Evolutionary conservation across 768 basidiomycete species (phyloP), one percentile per base, ranked within the genome.

Genomic region (Hypsizygus marmoreus): DNA sequence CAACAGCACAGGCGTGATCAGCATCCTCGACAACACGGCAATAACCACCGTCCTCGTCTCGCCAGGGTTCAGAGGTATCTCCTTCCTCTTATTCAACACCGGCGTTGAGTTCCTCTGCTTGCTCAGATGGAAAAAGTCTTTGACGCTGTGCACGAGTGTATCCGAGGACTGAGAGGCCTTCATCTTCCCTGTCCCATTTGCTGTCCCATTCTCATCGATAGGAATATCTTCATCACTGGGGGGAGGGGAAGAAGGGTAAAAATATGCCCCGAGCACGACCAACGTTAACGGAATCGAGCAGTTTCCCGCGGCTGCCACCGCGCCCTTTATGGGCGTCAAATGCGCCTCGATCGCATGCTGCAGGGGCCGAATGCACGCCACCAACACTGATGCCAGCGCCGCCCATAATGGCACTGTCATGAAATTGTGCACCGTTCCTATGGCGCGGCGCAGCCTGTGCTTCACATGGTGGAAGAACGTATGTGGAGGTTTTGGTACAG

Each of bases 381-480:
- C 88, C 34, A 89, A 36, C 30, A 95, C 68, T 2, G 88, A 91
- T 2, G 78, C 63, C 14, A 91, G 58, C 2, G 91, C 85, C 0
- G 90, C 88, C 76, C 89, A 86, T 30, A 95, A 78, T 0, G 94
- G 93, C 0, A 85, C 87, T 0, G 94, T 95, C 86, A 97, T 91
- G 67, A 93, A 91, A 16, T 76, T 74, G 59, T 79, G 78, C 55
- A 86, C 65, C 6, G 67, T 63, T 6, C 61, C 60, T 65, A 73
- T 73, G 17, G 53, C n/a, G 10, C 61, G 58, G 8, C 51, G 46
- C 6, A 70, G 23, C 7, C 58, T 57, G 12, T 61, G 59, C 30
- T 56, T 48, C 4, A 58, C 13, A 16, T 63, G 63, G 14, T 62
- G 59, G 34, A 63, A 29, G 40, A 55, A 33, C 24, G 44, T 22